phyloP scores from a whole-genome alignment of 768 basidiomycete genomes.

The Kwoniella dendrophila region DNA sequence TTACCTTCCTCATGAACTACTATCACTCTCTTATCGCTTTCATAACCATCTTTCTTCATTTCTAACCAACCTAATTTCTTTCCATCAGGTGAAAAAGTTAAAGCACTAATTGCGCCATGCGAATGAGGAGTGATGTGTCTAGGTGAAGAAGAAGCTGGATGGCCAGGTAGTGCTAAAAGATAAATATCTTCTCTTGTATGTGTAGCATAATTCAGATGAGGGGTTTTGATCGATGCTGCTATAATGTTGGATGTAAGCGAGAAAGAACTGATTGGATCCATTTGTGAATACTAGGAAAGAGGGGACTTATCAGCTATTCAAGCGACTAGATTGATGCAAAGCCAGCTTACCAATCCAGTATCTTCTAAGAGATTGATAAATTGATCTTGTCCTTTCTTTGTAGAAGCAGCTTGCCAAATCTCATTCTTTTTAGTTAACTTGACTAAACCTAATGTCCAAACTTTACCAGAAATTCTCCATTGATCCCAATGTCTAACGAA shows the following conservation, averaged over 20 bases:
- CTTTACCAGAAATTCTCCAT: conserved; percentile 44
- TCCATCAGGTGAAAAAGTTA: conserved; percentile 69
- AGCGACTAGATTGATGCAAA: neutral
- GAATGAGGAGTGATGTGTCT: conserved; percentile 75
- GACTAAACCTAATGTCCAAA: conserved; percentile 36
- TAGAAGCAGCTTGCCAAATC: conserved; percentile 64
- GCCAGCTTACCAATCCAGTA: conserved; percentile 29
- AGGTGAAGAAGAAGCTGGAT: conserved; percentile 50
- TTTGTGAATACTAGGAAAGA: conserved; percentile 81
- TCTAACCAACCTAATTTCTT: conserved; percentile 84
- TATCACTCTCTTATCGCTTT: conserved; percentile 73
- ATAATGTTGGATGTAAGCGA: conserved; percentile 64
- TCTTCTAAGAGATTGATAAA: conserved; percentile 33
- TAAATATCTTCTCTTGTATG: conserved; percentile 87
- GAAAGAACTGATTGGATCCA: conserved; percentile 55
- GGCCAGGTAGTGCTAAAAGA: conserved; percentile 33
- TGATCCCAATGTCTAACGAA: conserved; percentile 45
- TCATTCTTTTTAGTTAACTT: conserved; percentile 12
- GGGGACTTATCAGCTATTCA: too few species aligned
- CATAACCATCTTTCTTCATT: conserved; percentile 82
- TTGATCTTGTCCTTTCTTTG: conserved; percentile 62
- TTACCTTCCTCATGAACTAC: conserved; percentile 66
- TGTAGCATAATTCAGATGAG: conserved; percentile 70
- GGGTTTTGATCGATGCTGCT: conserved; percentile 84
- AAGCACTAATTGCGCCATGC: conserved; percentile 79